Conservation (phyloP, 139 green algal genomes). For the Micractinium sp. region DNA sequence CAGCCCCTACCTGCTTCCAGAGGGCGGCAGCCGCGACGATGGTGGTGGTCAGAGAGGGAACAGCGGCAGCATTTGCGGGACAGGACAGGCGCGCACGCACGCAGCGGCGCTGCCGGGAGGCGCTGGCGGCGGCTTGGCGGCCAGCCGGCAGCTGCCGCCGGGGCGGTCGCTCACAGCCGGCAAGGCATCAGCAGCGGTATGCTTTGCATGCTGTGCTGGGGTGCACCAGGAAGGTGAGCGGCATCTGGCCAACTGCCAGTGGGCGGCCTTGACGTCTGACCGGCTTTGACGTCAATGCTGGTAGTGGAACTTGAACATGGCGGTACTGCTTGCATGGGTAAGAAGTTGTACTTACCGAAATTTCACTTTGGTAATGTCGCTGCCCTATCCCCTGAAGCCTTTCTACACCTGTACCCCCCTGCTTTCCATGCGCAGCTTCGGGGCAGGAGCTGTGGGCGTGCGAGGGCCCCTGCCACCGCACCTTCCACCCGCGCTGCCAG, state of each 20-base stretch:
- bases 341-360: no score
- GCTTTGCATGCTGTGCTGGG: constrained; percentile 7
- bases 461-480: constrained; percentile 30
- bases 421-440: neutral
- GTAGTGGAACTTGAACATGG: neutral
- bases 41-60: neutral
- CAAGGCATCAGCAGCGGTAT: constrained; percentile 9
- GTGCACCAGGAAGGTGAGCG: neutral
- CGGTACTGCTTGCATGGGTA: neutral
- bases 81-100: neutral
- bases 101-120: neutral
- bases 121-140: neutral
- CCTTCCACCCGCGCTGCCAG: constrained; percentile 37
- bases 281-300: neutral
- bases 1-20: neutral
- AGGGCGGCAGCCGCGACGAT: neutral
- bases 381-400: no score
- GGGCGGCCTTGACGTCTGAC: no score
- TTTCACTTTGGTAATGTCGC: no score
- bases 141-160: neutral
- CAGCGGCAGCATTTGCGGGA: neutral
- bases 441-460: constrained; percentile 27
- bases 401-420: neutral
- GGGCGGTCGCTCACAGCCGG: neutral
- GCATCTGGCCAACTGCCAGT: neutral